Base-by-base conservation (phyloP, 768 basidiomycete species). In the Hemileccinum impolitum region DNA sequence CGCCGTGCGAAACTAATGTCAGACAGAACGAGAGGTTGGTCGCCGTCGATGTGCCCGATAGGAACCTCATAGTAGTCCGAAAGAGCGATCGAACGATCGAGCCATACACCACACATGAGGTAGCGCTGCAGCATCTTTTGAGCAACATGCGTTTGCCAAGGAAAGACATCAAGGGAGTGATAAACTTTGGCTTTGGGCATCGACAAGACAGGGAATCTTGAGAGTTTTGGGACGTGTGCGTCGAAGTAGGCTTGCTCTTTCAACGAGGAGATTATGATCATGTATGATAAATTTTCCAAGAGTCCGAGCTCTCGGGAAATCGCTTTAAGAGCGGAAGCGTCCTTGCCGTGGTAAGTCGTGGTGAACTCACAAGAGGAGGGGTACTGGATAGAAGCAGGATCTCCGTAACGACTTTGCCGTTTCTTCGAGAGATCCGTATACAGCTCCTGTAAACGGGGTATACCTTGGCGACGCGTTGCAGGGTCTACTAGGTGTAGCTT, bases 51-150 rank as follows among this genome's bases (percentile, higher is more conserved):
- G 63, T 99, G 93, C 15, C 95, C 93, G 13, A 94, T 73, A 1
- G 96, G 95, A 6, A 97, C 77, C 65, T 98, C 91, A 61, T 92
- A 94, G 60, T 96, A 94, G 55, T 87, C 80, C 0, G 95, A 88
- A 32, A 94, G 78, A 6, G 86, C 78, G 3, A 90, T 75, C 55
- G 85, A 78, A 19, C 86, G 79, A 58, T 90, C 85, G 36, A 98
- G 68, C 90, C 91, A 95, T 3, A 71, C 56, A 1, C 91, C 89
- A 35, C 91, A 68, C 31, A 75, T 74, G 18, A 98, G 73, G 63
- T 93, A 98, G 31, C 93, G 87, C 19, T 72, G 78, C 47, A 96
- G 66, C 85, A 98, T 87, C 65, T 89, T 90, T 54, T 83, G 75
- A 0, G 84, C 82, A 17, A 92, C 87, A 55, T 87, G 80, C 0